phyloP scores from a whole-genome alignment of 2,329 filamentous ascomycete species.

The Aschersonia sp. region DNA sequence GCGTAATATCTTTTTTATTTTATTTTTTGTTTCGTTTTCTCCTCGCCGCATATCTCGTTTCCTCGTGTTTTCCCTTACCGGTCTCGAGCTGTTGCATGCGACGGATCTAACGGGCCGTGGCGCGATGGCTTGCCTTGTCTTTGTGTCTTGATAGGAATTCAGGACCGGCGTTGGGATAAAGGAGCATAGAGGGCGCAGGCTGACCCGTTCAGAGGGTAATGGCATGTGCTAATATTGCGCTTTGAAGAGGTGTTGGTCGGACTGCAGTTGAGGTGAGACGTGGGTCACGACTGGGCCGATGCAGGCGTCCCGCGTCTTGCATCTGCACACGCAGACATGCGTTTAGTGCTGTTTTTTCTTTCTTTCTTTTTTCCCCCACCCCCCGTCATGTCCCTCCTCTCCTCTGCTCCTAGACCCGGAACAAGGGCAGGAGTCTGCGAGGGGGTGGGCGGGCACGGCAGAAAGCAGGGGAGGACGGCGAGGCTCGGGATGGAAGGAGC shows the following conservation, averaged over 20 bases:
- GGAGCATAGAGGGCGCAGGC: constrained; percentile 5
- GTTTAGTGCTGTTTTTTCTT: not conserved
- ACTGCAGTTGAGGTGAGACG: not conserved
- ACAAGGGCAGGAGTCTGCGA: not conserved
- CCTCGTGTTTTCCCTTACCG: constrained; percentile 1
- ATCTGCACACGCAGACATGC: not conserved
- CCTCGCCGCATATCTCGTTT: not conserved
- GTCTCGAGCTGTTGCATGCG: not conserved
- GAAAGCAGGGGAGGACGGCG: not conserved
- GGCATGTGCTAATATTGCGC: constrained; percentile 3
- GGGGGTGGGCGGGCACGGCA: not conserved
- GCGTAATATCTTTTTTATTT: too few species aligned
- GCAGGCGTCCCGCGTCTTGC: not conserved
- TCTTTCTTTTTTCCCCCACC: not conserved
- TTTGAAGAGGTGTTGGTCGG: not conserved
- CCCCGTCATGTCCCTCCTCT: not conserved
- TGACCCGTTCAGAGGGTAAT: constrained; percentile 1
- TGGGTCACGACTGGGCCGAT: not conserved
- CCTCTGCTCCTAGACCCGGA: not conserved
- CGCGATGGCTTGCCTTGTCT: not conserved
- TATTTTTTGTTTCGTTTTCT: not conserved
- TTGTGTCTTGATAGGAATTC: constrained; percentile 4
- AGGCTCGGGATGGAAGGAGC: not conserved
- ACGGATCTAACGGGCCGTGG: not conserved
- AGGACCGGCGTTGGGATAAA: constrained; percentile 5